A percentile compares a stretch with the other conserved stretches of the same genome.
These are phyloP conservation scores for Seminavis robusta DNA, from an alignment of 108 stramenopile species.

Conservation along the genomic window DNA sequence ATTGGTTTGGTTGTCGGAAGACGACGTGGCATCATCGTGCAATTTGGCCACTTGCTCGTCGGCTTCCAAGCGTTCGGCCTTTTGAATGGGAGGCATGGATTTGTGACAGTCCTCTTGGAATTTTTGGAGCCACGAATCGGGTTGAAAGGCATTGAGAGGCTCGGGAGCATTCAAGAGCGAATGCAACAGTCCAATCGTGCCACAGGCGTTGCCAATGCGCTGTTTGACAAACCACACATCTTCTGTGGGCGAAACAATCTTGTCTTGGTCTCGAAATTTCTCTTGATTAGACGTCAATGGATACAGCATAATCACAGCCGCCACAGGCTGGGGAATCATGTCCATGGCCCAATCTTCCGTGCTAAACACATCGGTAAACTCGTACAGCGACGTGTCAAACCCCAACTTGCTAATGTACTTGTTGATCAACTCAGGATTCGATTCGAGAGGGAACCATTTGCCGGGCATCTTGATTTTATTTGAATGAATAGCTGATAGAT, in stretches of 20 bases:
- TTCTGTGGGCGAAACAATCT: not conserved
- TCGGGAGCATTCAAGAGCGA: slow-evolving; percentile 50
- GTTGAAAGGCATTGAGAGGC: slow-evolving; percentile 21
- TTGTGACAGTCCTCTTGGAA: slow-evolving; percentile 41
- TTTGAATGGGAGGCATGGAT: slow-evolving; percentile 33
- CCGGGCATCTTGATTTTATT: slow-evolving; percentile 21
- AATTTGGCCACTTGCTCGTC: slow-evolving; percentile 50
- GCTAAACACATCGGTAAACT: slow-evolving; percentile 72
- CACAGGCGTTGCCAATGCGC: slow-evolving; percentile 81
- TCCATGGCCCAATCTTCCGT: slow-evolving; percentile 79
- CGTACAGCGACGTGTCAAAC: slow-evolving; percentile 53
- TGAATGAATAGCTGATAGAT: no score
- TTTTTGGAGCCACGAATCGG: slow-evolving; percentile 50
- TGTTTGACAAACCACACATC: slow-evolving; percentile 68
- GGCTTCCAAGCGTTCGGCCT: slow-evolving; percentile 54
- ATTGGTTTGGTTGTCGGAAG: slow-evolving; percentile 37
- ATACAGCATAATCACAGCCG: slow-evolving; percentile 65
- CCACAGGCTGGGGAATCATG: slow-evolving; percentile 71
- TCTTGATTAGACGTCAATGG: slow-evolving; percentile 50
- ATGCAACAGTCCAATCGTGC: slow-evolving; percentile 79
- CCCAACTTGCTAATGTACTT: slow-evolving; percentile 75
- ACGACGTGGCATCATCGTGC: slow-evolving; percentile 56
- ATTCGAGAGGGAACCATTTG: slow-evolving; percentile 72
- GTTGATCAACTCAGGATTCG: slow-evolving; percentile 83
- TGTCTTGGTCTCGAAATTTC: slow-evolving; percentile 8